These are phyloP conservation scores for Calonectria pteridis DNA, from an alignment of 2,329 filamentous ascomycete species.

Conservation along the genomic window DNA sequence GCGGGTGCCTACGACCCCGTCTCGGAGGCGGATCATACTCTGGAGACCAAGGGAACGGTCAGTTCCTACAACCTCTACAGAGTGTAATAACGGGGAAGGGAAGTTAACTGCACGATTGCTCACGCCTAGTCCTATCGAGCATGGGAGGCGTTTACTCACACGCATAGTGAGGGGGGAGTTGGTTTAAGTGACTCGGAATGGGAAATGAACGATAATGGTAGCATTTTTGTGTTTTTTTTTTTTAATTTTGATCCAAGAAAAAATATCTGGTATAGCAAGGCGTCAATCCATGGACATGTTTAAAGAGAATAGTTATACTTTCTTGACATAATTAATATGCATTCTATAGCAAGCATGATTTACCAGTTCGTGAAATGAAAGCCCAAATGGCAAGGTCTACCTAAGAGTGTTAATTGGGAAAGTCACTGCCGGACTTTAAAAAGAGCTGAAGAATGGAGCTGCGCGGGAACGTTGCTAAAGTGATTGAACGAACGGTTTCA, in stretches of 20 bases:
- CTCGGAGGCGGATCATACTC: background rate
- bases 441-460: background rate
- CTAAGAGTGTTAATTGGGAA: background rate
- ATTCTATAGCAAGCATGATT: background rate
- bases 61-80: slow-evolving; percentile 8
- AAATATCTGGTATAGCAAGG: background rate
- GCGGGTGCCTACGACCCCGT: slow-evolving; percentile 20
- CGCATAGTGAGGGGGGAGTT: background rate
- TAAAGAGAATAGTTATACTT: background rate
- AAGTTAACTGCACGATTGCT: background rate
- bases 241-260: background rate
- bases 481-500: no score
- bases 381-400: background rate
- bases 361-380: background rate
- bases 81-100: background rate
- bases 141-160: background rate
- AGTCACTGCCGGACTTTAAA: background rate
- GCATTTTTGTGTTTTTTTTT: background rate
- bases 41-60: background rate
- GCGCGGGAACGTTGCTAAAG: no score
- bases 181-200: background rate
- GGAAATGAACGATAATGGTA: slow-evolving; percentile 3
- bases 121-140: background rate
- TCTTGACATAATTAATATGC: background rate
- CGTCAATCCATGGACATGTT: background rate